phyloP scores from a whole-genome alignment of 140 eudicot species.

The Anethum foeniculum region DNA sequence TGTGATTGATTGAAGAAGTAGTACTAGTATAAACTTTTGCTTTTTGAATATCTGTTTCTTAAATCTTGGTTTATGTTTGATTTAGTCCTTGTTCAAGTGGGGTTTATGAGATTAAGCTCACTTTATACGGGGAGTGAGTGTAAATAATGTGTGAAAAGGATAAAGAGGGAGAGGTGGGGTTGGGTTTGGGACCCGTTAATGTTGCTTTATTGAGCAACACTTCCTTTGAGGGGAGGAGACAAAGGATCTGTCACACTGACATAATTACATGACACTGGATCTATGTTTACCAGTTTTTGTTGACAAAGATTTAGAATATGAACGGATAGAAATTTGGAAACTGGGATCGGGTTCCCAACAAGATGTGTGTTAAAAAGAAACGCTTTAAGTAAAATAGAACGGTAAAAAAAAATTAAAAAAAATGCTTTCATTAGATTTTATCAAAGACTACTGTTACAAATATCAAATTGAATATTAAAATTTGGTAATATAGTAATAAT shows the following conservation, averaged over 20 bases:
- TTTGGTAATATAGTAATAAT: too few species aligned
- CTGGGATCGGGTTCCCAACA: background rate
- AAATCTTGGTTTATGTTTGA: background rate
- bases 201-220: slow-evolving; percentile 25
- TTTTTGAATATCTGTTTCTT: background rate
- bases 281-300: background rate
- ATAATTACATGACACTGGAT: background rate
- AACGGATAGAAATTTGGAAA: background rate
- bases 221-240: slow-evolving; percentile 14
- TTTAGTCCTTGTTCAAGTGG: background rate
- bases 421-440: too few species aligned
- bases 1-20: background rate
- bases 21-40: slow-evolving; percentile 1
- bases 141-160: background rate
- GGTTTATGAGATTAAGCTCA: background rate
- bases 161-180: slow-evolving; percentile 13
- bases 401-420: too few species aligned
- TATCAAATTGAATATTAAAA: too few species aligned
- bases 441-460: too few species aligned
- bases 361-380: too few species aligned
- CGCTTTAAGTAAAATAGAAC: too few species aligned
- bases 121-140: background rate
- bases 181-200: slow-evolving; percentile 14
- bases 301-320: background rate
- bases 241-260: background rate